These are phyloP conservation scores for Leccinum olivaceopallidum DNA, from an alignment of 768 basidiomycete genomes.

Conservation along the genomic window DNA sequence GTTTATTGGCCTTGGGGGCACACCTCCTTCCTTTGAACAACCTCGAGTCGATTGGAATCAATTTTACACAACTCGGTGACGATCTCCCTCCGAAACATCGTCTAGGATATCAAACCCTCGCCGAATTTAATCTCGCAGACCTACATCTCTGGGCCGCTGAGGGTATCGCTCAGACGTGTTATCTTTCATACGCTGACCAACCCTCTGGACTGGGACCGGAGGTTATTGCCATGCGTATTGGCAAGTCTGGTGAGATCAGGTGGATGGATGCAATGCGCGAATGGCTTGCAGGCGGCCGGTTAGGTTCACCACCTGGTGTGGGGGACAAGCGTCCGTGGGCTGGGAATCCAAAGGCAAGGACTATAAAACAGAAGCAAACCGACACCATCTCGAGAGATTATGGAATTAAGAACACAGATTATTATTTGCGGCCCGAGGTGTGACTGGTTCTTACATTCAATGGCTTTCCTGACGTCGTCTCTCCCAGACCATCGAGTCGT, in stretches of 20 bases:
- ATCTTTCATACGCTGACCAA: constrained; percentile 69
- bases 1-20: constrained; percentile 70
- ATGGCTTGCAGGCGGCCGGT: constrained; percentile 49
- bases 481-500: constrained; percentile 65
- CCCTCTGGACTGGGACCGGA: constrained; percentile 71
- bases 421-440: constrained; percentile 74
- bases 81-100: constrained; percentile 23
- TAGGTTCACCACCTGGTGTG: constrained; percentile 55
- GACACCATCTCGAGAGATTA: constrained; percentile 53
- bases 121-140: constrained; percentile 54
- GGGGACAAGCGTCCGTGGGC: constrained; percentile 36
- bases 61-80: constrained; percentile 38
- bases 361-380: constrained; percentile 19
- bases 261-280: constrained; percentile 39
- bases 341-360: constrained; percentile 23
- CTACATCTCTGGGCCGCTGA: constrained; percentile 76
- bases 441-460: constrained; percentile 14
- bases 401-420: constrained; percentile 40
- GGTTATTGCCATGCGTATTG: constrained; percentile 39
- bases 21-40: constrained; percentile 60
- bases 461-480: constrained; percentile 1
- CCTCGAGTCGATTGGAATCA: constrained; percentile 48
- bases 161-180: constrained; percentile 72
- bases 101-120: constrained; percentile 40
- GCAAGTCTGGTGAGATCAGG: constrained; percentile 21